phyloP scores from a whole-genome alignment of 495 filamentous ascomycete species.

The Aspergillus sclerotioniger region DNA sequence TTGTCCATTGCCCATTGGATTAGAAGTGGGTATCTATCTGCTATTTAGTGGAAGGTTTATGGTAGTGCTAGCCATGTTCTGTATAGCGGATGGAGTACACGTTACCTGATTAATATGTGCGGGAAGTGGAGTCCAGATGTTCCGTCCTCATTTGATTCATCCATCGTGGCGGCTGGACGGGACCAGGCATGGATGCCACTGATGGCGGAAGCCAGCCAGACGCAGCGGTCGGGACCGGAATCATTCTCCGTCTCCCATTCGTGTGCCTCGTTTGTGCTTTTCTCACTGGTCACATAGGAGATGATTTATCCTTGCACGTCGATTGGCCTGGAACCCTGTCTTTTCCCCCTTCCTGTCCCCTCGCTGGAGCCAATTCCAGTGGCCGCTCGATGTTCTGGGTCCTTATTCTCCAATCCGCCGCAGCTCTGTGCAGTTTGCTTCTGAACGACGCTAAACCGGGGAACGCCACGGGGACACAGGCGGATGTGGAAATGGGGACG shows the following conservation, averaged over 20 bases:
- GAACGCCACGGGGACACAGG: neutral
- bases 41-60: neutral
- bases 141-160: slow-evolving; percentile 4
- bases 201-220: neutral
- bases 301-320: neutral
- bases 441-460: neutral
- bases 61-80: neutral
- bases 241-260: slow-evolving; percentile 5
- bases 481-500: neutral
- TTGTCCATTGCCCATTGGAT: neutral
- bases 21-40: neutral
- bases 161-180: neutral
- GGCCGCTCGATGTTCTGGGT: neutral
- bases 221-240: neutral
- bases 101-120: slow-evolving; percentile 2
- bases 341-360: neutral
- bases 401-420: neutral
- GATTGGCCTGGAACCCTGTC: neutral
- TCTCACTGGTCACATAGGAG: neutral
- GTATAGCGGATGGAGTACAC: neutral
- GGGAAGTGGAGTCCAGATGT: slow-evolving; percentile 12
- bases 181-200: neutral
- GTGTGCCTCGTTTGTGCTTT: neutral
- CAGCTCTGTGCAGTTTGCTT: neutral
- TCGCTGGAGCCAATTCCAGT: neutral